These are phyloP conservation scores for Phytophthora chlamydospora DNA, from an alignment of 352 stramenopile species.

Conservation along the genomic window DNA sequence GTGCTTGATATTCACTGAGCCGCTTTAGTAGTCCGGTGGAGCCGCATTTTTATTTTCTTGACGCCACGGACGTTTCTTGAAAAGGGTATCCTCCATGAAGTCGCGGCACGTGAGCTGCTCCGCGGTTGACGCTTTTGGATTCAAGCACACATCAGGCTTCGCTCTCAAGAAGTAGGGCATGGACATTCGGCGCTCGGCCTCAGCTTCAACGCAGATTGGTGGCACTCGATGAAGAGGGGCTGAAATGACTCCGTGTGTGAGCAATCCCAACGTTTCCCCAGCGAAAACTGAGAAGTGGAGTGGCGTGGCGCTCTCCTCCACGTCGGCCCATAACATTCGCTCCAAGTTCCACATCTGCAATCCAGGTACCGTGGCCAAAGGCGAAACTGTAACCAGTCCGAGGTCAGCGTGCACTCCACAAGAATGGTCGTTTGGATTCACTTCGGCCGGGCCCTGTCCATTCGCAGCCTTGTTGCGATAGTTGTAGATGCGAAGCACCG, in stretches of 20 bases:
- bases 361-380: conserved; percentile 70
- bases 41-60: conserved; percentile 42
- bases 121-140: conserved; percentile 43
- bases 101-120: conserved; percentile 72
- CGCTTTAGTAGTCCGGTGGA: conserved; percentile 56
- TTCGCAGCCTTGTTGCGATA: conserved; percentile 75
- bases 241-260: conserved; percentile 78
- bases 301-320: conserved; percentile 61
- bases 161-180: conserved; percentile 86
- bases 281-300: conserved; percentile 86
- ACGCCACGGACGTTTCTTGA: conserved; percentile 82
- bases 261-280: conserved; percentile 73
- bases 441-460: conserved; percentile 4
- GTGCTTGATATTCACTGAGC: neutral
- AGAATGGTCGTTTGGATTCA: conserved; percentile 65
- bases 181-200: conserved; percentile 78
- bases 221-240: conserved; percentile 81
- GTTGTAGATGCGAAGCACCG: conserved; percentile 86
- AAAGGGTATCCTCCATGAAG: conserved; percentile 86
- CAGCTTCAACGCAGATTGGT: conserved; percentile 61
- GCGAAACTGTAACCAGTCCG: conserved; percentile 81
- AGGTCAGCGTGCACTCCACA: conserved; percentile 83
- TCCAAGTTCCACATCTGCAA: conserved; percentile 90
- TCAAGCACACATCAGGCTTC: conserved; percentile 61
- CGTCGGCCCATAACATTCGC: conserved; percentile 80